Percentiles rank a stretch among this genome's conserved stretches.
These are phyloP conservation scores for Gymnopilus junonius DNA, from an alignment of 768 basidiomycete genomes.

Conservation along the genomic window DNA sequence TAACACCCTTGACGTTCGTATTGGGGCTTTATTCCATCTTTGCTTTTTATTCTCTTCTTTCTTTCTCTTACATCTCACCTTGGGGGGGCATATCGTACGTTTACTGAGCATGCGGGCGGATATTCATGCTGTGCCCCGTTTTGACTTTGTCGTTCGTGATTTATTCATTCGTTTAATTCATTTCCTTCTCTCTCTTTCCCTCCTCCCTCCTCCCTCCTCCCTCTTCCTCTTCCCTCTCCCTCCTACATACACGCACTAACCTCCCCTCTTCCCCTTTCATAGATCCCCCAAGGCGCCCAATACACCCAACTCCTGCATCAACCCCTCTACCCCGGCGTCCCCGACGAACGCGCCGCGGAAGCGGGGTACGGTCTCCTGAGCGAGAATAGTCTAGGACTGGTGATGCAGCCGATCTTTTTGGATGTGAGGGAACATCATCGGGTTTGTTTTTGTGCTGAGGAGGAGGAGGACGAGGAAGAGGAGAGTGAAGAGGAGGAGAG, in stretches of 20 bases:
- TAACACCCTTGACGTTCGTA: not conserved
- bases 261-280: not conserved
- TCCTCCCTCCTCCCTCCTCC: not conserved
- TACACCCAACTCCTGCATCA: conserved; percentile 16
- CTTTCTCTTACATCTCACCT: not conserved
- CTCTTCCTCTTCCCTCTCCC: not conserved
- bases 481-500: not conserved
- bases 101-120: too few relatives aligned
- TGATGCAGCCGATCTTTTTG: conserved; percentile 59
- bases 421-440: conserved; percentile 59
- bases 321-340: conserved; percentile 24
- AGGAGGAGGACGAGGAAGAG: not conserved
- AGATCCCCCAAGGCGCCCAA: conserved; percentile 29
- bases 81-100: not conserved
- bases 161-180: not conserved
- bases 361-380: conserved; percentile 29
- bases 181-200: not conserved
- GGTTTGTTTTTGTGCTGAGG: conserved; percentile 27
- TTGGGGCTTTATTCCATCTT: not conserved
- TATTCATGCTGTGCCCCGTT: too few relatives aligned
- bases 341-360: conserved; percentile 27
- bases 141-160: too few relatives aligned
- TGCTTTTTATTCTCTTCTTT: not conserved
- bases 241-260: too few relatives aligned
- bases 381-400: conserved; percentile 38